Conservation (phyloP, 2,329 filamentous ascomycete genomes). For the Fusarium concolor region DNA sequence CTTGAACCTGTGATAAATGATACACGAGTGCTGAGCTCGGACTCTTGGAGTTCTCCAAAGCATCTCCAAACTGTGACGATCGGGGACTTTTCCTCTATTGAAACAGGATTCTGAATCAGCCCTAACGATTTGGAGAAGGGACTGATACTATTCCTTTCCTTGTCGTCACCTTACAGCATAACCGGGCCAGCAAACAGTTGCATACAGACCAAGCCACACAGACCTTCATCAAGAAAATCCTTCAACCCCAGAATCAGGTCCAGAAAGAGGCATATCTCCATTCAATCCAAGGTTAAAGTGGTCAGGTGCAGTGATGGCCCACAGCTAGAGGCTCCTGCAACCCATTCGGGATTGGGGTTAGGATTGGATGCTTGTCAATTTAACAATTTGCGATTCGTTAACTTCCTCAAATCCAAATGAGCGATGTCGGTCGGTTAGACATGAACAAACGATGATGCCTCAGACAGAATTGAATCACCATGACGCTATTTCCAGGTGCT, state of each 20-base stretch:
- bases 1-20: constrained; percentile 5
- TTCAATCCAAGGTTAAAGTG: constrained; percentile 35
- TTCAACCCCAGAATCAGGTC: constrained; percentile 31
- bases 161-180: constrained; percentile 35
- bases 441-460: neutral
- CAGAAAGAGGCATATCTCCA: constrained; percentile 44
- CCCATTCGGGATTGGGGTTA: constrained; percentile 30
- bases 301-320: constrained; percentile 46
- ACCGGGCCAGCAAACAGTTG: neutral
- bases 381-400: constrained; percentile 31
- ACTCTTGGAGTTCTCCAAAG: constrained; percentile 11
- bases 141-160: constrained; percentile 8
- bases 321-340: constrained; percentile 43
- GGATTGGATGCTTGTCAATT: constrained; percentile 36
- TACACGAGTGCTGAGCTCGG: neutral
- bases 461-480: constrained; percentile 38
- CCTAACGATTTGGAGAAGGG: constrained; percentile 41
- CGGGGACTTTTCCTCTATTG: constrained; percentile 23
- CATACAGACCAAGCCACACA: constrained; percentile 5
- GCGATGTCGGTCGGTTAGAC: constrained; percentile 31
- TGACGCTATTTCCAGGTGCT: constrained; percentile 26
- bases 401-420: constrained; percentile 14
- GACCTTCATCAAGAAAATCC: constrained; percentile 25
- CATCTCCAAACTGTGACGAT: constrained; percentile 23
- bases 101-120: constrained; percentile 31